These are phyloP conservation scores for Epichloe typhina DNA, from an alignment of 2,329 filamentous ascomycete genomes.

Conservation along the genomic window DNA sequence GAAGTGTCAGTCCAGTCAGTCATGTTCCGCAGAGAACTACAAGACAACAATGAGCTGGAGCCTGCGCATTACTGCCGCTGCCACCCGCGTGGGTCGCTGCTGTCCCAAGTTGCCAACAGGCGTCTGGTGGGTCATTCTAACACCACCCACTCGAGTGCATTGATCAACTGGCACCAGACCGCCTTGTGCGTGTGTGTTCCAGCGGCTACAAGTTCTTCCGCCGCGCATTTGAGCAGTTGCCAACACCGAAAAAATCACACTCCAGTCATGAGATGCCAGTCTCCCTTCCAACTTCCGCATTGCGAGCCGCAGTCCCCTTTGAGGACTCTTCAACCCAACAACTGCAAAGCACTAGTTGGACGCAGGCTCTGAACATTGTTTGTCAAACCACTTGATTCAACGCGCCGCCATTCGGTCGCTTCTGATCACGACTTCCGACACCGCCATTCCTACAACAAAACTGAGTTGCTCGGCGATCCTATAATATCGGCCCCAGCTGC, in stretches of 20 bases:
- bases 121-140: not conserved
- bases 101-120: not conserved
- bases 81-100: not conserved
- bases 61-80: not conserved
- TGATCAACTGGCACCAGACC: not conserved
- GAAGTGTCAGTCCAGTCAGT: no score
- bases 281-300: not conserved
- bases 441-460: not conserved
- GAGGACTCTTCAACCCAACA: not conserved
- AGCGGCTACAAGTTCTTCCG: conserved; percentile 4
- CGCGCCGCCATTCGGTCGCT: not conserved
- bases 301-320: not conserved
- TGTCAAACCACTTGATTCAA: not conserved
- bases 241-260: conserved; percentile 1
- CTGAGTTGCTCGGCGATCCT: not conserved
- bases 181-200: not conserved
- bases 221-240: not conserved
- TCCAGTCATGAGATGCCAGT: not conserved
- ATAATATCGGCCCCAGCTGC: not conserved
- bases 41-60: not conserved
- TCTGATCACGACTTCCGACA: not conserved
- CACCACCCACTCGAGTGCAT: not conserved
- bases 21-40: no score
- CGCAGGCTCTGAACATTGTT: not conserved
- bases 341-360: not conserved